Base-by-base conservation (phyloP, 352 stramenopile species). In the Globisporangium acanthophoron region DNA sequence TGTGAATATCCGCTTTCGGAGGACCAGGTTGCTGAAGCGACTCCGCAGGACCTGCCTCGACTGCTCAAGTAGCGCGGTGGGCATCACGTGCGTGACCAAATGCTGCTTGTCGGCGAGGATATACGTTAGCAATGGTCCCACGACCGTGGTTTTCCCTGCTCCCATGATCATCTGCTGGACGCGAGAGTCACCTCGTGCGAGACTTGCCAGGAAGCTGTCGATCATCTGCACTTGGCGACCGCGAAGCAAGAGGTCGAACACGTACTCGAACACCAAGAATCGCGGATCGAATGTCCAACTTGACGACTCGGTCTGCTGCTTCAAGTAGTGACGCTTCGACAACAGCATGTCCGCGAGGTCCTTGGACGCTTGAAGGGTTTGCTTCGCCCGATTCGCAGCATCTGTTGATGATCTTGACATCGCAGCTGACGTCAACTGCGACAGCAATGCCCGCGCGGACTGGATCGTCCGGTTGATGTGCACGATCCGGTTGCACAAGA, bases 141-240 rank as follows among this genome's bases (percentile, higher is more conserved):
- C 97, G 3, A 99, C 98, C 3, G 97, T 99, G 0, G 98, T 99
- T 73, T 99, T 99, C 24, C 98, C 98, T 4, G 96, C 97, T 24
- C 98, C 98, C 98, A 99, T 99, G 74, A 99, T 99, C 98, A 99
- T 99, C 86, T 99, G 90, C 53, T 97, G 83, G 12, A 96, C 87
- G 31, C 83, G 74, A 1, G 88, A 96, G 43, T 89, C 64, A 13
- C 85, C 87, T n/a, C 69, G 71, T 7, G 59, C 59, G 16, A 96
- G 70, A 47, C 86, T 97, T n/a, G 70, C 70, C 62, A 98, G 88
- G 72, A 99, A 99, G 54, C 97, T 98, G 59, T 98, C 90, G 16
- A 99, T 97, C 74, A 99, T 97, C 64, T 98, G 91, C n/a, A 99
- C 96, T 76, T 99, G 98, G 45, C 94, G 97, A 15, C 92, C 90